These are phyloP conservation scores for Sphaerulina populicola DNA, from an alignment of 2,329 filamentous ascomycete genomes.

Conservation along the genomic window DNA sequence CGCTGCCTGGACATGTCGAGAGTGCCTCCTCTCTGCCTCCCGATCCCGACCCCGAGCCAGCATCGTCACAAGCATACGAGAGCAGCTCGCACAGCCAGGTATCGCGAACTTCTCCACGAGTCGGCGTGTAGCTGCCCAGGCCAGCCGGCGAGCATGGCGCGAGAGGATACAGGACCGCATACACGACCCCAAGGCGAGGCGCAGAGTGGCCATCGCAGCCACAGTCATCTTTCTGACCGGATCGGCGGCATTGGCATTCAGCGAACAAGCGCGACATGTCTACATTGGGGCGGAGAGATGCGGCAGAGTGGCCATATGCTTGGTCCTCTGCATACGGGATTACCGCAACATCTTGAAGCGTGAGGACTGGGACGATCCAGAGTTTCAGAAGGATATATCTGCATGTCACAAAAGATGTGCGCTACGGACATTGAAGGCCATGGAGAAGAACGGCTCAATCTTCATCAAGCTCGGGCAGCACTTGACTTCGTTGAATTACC, in stretches of 20 bases:
- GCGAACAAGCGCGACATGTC: conserved; percentile 63
- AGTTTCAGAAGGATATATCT: conserved; percentile 58
- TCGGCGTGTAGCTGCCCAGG: conserved; percentile 17
- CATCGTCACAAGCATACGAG: neutral
- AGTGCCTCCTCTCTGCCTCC: conserved; percentile 18
- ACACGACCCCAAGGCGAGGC: conserved; percentile 16
- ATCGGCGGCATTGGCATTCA: conserved; percentile 43
- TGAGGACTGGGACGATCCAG: conserved; percentile 52
- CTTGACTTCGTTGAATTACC: conserved; percentile 89
- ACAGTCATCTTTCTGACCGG: conserved; percentile 28
- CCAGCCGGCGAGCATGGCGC: conserved; percentile 26
- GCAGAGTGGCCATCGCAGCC: conserved; percentile 28
- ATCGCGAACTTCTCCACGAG: neutral
- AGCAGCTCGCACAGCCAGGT: conserved; percentile 1
- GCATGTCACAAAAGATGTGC: conserved; percentile 91
- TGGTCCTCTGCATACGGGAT: conserved; percentile 75
- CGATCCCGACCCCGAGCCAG: conserved; percentile 7
- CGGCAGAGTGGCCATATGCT: conserved; percentile 64
- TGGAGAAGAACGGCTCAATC: conserved; percentile 95
- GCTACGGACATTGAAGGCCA: conserved; percentile 69
- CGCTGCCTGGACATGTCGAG: conserved; percentile 21
- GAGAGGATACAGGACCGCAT: conserved; percentile 20
- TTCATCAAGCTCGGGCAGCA: conserved; percentile 98
- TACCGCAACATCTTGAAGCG: conserved; percentile 78
- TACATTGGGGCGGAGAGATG: conserved; percentile 70